Evolutionary conservation across 495 filamentous ascomycete genomes (phyloP).

Genomic region (Podospora didyma): DNA sequence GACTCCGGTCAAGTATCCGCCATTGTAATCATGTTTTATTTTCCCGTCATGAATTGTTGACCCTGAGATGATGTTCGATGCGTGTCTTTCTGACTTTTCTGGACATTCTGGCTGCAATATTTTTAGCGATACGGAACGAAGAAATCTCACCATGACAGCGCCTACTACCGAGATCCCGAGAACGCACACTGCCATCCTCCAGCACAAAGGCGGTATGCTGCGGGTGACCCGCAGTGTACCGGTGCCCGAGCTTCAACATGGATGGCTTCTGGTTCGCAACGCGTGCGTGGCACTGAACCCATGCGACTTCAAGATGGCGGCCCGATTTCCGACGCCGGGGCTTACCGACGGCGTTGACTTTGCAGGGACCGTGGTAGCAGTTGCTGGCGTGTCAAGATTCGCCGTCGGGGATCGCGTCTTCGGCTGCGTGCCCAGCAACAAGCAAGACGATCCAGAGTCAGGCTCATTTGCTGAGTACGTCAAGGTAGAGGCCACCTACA

Average conservation of each 20-base stretch:
- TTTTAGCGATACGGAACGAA: no score
- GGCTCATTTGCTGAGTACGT: slow-evolving; percentile 32
- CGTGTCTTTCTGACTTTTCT: no score
- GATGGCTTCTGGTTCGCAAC: slow-evolving; percentile 3
- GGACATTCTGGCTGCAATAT: no score
- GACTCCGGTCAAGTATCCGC: no score
- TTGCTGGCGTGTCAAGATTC: neutral
- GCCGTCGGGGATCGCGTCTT: slow-evolving; percentile 24
- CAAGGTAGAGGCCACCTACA: slow-evolving; percentile 6
- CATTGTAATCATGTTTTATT: no score
- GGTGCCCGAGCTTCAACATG: neutral
- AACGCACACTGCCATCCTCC: slow-evolving; percentile 12
- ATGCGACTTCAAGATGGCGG: slow-evolving; percentile 22
- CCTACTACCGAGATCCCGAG: slow-evolving; percentile 1
- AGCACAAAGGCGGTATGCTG: slow-evolving; percentile 6
- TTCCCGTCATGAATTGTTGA: no score
- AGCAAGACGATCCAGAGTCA: slow-evolving; percentile 4
- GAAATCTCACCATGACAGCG: neutral
- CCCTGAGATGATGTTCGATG: no score
- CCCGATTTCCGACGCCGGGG: slow-evolving; percentile 9
- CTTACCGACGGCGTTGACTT: slow-evolving; percentile 18
- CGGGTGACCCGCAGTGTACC: slow-evolving; percentile 3
- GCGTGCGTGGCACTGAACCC: slow-evolving; percentile 20
- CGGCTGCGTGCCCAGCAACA: slow-evolving; percentile 18
- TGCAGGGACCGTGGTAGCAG: slow-evolving; percentile 15